Conservation (phyloP, 78 protist species). For the Dictyostelium firmibasis region DNA sequence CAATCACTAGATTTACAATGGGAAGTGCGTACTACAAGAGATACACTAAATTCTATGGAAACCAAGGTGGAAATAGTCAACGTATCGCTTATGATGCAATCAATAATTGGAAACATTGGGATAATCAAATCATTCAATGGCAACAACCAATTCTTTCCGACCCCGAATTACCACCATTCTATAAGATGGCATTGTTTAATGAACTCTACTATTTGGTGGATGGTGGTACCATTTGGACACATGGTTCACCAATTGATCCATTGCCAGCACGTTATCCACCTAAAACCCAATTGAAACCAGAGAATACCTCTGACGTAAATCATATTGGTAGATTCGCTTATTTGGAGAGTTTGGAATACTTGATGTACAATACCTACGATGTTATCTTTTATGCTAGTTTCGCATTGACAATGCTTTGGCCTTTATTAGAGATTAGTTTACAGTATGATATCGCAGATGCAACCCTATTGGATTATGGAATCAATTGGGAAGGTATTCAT, state of each 20-base stretch:
- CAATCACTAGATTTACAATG: slow-evolving; percentile 27
- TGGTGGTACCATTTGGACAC: slow-evolving; percentile 91
- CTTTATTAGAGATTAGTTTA: slow-evolving; percentile 74
- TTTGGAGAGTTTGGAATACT: slow-evolving; percentile 89
- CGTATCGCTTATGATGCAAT: slow-evolving; percentile 51
- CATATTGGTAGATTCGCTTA: slow-evolving; percentile 83
- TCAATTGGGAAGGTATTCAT: slow-evolving; percentile 38
- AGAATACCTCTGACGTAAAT: not conserved
- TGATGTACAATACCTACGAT: slow-evolving; percentile 93
- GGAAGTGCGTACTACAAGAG: slow-evolving; percentile 57
- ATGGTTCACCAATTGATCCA: slow-evolving; percentile 17
- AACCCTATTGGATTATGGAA: slow-evolving; percentile 21
- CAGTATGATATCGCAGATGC: slow-evolving; percentile 75
- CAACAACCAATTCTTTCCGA: slow-evolving; percentile 79
- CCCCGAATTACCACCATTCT: slow-evolving; percentile 57
- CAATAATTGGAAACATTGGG: slow-evolving; percentile 49
- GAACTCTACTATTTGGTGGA: slow-evolving; percentile 86
- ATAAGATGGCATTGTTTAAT: slow-evolving; percentile 85
- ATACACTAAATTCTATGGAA: slow-evolving; percentile 78
- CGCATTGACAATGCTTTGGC: slow-evolving; percentile 87
- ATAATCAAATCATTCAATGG: slow-evolving; percentile 76
- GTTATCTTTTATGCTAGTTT: slow-evolving; percentile 91
- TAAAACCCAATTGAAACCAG: not conserved
- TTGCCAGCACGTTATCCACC: not conserved
- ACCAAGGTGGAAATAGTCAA: slow-evolving; percentile 43